phyloP scores from a whole-genome alignment of 2,329 filamentous ascomycete genomes.

The Periconia sp. region DNA sequence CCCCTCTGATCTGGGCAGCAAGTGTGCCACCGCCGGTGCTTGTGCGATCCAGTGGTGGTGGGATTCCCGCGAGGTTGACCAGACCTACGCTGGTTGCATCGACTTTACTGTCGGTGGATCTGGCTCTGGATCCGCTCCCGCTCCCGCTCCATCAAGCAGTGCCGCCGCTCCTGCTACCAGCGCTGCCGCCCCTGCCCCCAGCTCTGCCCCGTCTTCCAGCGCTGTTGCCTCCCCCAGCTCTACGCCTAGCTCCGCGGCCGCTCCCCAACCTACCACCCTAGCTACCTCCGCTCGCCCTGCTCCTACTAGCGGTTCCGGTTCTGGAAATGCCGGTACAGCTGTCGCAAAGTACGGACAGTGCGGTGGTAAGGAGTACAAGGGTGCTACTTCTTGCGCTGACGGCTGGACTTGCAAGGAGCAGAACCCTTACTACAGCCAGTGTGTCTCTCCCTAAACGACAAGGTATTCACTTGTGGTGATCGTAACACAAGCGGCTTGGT shows the following conservation, averaged over 20 bases:
- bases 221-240: slow-evolving; percentile 10
- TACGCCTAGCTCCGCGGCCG: slow-evolving; percentile 8
- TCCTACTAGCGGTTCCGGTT: neutral
- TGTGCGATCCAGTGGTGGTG: slow-evolving; percentile 66
- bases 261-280: neutral
- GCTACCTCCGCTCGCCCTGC: neutral
- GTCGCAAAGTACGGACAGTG: neutral
- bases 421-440: neutral
- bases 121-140: slow-evolving; percentile 23
- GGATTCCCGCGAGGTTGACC: slow-evolving; percentile 57
- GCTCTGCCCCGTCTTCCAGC: slow-evolving; percentile 4
- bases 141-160: slow-evolving; percentile 10
- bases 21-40: slow-evolving; percentile 52
- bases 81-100: slow-evolving; percentile 66
- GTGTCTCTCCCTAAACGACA: neutral
- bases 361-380: neutral
- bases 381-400: neutral
- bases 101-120: slow-evolving; percentile 55
- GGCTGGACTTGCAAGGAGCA: neutral
- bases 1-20: slow-evolving; percentile 49
- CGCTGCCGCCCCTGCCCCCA: slow-evolving; percentile 11
- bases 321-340: neutral
- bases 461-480: neutral
- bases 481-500: too few species aligned
- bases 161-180: slow-evolving; percentile 10